A percentile compares a stretch with the other conserved stretches of the same genome.
These are phyloP conservation scores for Linum usitatissimum DNA, from an alignment of 345 rosid genomes.

Conservation along the genomic window DNA sequence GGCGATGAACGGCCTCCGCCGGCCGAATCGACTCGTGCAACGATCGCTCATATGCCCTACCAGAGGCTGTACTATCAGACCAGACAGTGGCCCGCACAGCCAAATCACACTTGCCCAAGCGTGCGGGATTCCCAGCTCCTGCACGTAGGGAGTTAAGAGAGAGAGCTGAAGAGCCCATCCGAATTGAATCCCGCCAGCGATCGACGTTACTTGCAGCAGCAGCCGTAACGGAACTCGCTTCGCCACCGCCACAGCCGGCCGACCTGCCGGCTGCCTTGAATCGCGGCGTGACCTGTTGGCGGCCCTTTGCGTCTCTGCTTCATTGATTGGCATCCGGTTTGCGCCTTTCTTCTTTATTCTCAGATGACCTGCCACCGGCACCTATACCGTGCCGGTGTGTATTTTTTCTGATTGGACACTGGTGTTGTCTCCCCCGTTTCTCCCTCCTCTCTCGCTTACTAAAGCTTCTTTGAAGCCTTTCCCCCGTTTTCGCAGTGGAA, in stretches of 20 bases:
- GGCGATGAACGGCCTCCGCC: slow-evolving; percentile 75
- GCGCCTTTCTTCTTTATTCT: too few relatives aligned
- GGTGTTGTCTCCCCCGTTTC: not conserved
- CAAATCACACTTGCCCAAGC: slow-evolving; percentile 93
- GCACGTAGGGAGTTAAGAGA: slow-evolving; percentile 84
- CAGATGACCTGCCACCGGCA: too few relatives aligned
- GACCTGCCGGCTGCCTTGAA: slow-evolving; percentile 17
- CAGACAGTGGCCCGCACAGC: slow-evolving; percentile 97
- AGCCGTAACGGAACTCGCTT: slow-evolving; percentile 42
- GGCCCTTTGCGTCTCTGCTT: slow-evolving; percentile 8
- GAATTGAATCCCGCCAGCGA: slow-evolving; percentile 91
- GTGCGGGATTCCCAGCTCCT: slow-evolving; percentile 94
- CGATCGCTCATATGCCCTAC: slow-evolving; percentile 91
- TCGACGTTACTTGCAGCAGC: slow-evolving; percentile 78
- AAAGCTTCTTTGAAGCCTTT: not conserved
- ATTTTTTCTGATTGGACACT: not conserved
- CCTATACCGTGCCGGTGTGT: too few relatives aligned
- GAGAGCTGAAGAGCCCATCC: slow-evolving; percentile 99
- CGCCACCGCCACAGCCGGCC: slow-evolving; percentile 9
- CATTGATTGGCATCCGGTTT: slow-evolving; percentile 8
- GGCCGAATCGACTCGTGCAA: slow-evolving; percentile 77
- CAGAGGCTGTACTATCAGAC: slow-evolving; percentile 76
- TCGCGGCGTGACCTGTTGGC: slow-evolving; percentile 5
- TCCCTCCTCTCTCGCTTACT: not conserved
- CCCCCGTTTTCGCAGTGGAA: not conserved